Evolutionary conservation across 2,329 filamentous ascomycete species (phyloP).

Genomic region (Torrubiellomyces zombiae): DNA sequence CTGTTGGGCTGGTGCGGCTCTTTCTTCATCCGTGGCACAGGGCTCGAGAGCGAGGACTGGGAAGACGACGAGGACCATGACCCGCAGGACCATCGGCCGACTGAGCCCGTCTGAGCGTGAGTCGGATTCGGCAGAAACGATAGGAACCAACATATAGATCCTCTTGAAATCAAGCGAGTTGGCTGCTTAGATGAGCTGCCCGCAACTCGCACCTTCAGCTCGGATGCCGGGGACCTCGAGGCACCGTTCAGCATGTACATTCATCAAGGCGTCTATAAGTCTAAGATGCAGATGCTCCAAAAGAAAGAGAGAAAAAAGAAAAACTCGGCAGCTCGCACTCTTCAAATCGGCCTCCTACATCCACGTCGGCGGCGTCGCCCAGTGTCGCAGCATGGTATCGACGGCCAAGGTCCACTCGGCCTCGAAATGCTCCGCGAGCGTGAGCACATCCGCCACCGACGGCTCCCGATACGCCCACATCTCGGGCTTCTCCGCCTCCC

Average conservation of each 20-base stretch:
- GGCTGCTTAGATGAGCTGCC: too few species aligned
- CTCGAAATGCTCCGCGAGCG: conserved; percentile 45
- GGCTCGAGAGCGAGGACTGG: conserved; percentile 43
- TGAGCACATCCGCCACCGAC: conserved; percentile 33
- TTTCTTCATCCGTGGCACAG: conserved; percentile 54
- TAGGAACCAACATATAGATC: neutral
- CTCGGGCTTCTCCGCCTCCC: conserved; percentile 42
- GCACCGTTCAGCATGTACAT: too few species aligned
- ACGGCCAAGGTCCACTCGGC: conserved; percentile 52
- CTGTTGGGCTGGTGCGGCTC: conserved; percentile 67
- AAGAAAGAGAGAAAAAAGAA: too few species aligned
- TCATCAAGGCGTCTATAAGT: too few species aligned
- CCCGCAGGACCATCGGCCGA: too few species aligned
- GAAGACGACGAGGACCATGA: conserved; percentile 16
- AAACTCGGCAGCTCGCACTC: too few species aligned
- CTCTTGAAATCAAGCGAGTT: neutral
- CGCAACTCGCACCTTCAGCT: too few species aligned
- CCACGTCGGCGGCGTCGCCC: conserved; percentile 43
- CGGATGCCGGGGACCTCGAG: too few species aligned
- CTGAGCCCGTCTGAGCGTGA: too few species aligned
- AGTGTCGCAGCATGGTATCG: conserved; percentile 50
- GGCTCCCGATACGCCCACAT: conserved; percentile 54
- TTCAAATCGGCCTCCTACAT: too few species aligned
- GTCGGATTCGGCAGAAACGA: too few species aligned
- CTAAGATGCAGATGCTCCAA: too few species aligned